Conservation (phyloP, 768 basidiomycete genomes). For the Albatrellus ellisii region DNA sequence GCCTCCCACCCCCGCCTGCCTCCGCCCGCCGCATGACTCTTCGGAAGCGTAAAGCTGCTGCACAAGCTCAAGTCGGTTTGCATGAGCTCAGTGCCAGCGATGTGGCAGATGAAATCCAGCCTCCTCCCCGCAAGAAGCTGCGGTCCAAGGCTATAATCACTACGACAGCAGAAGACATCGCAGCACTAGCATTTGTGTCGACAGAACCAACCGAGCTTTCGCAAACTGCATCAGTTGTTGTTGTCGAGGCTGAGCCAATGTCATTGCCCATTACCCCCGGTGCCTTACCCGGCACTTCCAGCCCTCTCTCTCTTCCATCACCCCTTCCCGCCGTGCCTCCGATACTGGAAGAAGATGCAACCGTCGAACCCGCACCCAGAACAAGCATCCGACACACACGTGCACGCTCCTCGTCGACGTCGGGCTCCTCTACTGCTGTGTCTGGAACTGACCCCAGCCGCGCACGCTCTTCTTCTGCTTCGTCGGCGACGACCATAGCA, state of each 20-base stretch:
- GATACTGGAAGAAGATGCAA: constrained; percentile 4
- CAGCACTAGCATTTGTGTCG: not conserved
- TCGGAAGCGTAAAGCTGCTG: constrained; percentile 3
- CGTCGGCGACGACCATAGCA: constrained; percentile 8
- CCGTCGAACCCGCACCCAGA: constrained; percentile 1
- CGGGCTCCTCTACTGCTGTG: constrained; percentile 11
- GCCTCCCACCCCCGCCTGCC: not conserved
- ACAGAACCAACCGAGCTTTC: not conserved
- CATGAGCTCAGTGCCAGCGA: constrained; percentile 4
- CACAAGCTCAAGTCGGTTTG: constrained; percentile 10
- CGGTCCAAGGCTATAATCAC: not conserved
- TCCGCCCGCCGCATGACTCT: constrained; percentile 5
- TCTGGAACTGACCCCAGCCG: constrained; percentile 8
- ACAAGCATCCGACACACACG: constrained; percentile 2
- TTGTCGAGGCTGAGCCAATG: not conserved
- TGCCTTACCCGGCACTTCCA: no score
- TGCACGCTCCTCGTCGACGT: constrained; percentile 8
- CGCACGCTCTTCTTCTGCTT: constrained; percentile 12
- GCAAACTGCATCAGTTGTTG: not conserved
- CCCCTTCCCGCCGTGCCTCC: not conserved
- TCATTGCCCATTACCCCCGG: no score
- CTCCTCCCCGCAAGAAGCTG: constrained; percentile 3
- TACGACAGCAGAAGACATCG: not conserved
- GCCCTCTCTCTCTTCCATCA: no score
- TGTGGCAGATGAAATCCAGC: constrained; percentile 7